Evolutionary conservation across 768 basidiomycete genomes (phyloP), one percentile per base, ranked within the genome.

Genomic region (Boletus rex-veris): DNA sequence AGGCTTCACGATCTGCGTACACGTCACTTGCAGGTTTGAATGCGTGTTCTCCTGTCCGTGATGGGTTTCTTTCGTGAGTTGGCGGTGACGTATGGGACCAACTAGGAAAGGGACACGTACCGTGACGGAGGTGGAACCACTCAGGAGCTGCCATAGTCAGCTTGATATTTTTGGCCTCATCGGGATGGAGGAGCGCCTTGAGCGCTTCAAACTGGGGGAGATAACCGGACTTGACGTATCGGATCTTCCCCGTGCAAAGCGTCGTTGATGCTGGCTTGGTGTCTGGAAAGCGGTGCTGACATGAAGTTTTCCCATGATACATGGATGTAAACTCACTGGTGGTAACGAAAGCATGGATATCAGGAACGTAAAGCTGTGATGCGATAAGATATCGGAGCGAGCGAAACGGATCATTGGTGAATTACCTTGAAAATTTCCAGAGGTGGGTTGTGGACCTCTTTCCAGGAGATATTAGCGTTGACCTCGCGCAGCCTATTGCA

Each of bases 111-210:
- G 15, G 5, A 5, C 7, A 7, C 59, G 74, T 76, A 46, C 86
- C 86, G 64, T 85, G 84, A 24, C 82, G 79, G 28, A 86, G 79
- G 64, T 86, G 84, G 66, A 81, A 84, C 84, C 85, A 86, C 35
- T 83, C 82, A 4, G 87, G 88, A 0, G 86, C 81, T 54, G 82
- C 84, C 68, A 88, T 73, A 14, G 84, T 89, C 54, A 90, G 62
- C 67, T 92, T 90, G 67, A 90, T 78, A 62, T 77, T 74, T 62
- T 77, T 77, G 54, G 86, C 80, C 61, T 88, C 85, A 70, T 86
- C 77, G 8, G 80, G 74, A 16, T 79, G 63, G 24, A 86, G 82
- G 18, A 85, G 62, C 26, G 67, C 70, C 67, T 84, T 86, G 53
- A 86, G 70, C 46, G 75, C 80, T 53, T 82, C 79, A 63, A 84